phyloP scores from a whole-genome alignment of 108 stramenopile species.

The Cyclostephanos invisitatus region DNA sequence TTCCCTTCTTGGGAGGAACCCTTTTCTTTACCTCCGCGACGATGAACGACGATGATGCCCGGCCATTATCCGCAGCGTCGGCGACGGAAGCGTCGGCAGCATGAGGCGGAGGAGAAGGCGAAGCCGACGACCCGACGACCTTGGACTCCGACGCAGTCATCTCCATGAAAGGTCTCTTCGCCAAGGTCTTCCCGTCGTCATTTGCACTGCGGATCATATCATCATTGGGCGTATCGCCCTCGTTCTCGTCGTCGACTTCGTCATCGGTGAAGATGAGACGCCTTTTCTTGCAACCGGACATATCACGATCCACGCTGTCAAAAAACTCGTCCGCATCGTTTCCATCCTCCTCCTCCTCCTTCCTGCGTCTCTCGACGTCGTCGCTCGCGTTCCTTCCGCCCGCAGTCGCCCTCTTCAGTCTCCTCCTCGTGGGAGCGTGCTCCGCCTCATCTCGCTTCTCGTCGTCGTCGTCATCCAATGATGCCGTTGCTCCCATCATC shows the following conservation, averaged over 20 bases:
- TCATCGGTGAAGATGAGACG: conserved; percentile 20
- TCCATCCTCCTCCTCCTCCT: conserved; percentile 11
- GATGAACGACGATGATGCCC: not conserved
- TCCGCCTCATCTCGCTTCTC: not conserved
- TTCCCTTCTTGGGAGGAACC: conserved; percentile 13
- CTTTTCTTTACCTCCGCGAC: not conserved
- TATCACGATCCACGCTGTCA: not conserved
- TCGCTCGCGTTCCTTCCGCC: not conserved
- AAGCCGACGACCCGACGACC: not conserved
- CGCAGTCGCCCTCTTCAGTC: not conserved
- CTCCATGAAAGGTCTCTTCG: conserved; percentile 4
- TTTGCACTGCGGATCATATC: not conserved
- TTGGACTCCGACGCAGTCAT: not conserved
- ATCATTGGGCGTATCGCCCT: not conserved
- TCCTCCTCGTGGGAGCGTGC: conserved; percentile 1
- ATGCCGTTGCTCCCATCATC: conserved; percentile 3
- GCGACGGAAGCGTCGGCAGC: too few species aligned
- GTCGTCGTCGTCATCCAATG: not conserved
- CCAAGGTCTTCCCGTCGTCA: not conserved
- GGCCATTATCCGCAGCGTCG: not conserved
- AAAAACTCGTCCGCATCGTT: conserved; percentile 18
- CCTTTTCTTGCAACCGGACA: conserved; percentile 17
- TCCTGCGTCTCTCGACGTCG: not conserved
- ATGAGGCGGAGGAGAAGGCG: not conserved
- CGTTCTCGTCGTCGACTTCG: conserved; percentile 2